These are phyloP conservation scores for Pseudogymnoascus destructans DNA, from an alignment of 2,329 filamentous ascomycete species.

Conservation along the genomic window DNA sequence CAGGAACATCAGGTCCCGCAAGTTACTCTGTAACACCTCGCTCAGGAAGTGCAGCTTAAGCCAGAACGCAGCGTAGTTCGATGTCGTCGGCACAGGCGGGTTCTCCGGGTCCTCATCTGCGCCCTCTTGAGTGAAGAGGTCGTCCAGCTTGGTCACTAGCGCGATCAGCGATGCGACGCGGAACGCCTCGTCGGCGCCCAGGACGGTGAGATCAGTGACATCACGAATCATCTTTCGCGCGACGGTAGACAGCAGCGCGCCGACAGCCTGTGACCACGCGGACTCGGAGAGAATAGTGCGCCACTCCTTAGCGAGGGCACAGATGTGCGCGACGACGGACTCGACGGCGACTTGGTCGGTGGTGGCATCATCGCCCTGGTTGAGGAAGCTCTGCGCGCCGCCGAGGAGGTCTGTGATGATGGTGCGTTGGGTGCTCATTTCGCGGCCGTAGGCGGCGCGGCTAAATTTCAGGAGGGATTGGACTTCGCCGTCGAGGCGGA, in stretches of 20 bases:
- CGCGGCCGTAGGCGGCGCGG: constrained; percentile 46
- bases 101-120: constrained; percentile 13
- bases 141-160: constrained; percentile 43
- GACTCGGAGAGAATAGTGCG: constrained; percentile 44
- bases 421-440: constrained; percentile 47
- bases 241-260: constrained; percentile 44
- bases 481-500: constrained; percentile 47
- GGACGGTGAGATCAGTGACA: constrained; percentile 47
- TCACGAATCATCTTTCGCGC: constrained; percentile 47
- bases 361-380: constrained; percentile 30
- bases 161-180: constrained; percentile 46
- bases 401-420: constrained; percentile 48
- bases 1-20: constrained; percentile 48
- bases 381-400: constrained; percentile 45
- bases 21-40: constrained; percentile 52
- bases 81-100: constrained; percentile 39
- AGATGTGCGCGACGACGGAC: constrained; percentile 39
- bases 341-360: constrained; percentile 40
- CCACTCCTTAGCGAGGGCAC: constrained; percentile 43
- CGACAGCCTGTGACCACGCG: constrained; percentile 49
- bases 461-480: constrained; percentile 47
- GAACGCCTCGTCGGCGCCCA: constrained; percentile 52
- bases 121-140: constrained; percentile 40
- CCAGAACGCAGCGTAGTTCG: constrained; percentile 49
- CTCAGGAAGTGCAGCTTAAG: constrained; percentile 50